Percentiles rank a stretch among this genome's conserved stretches.
Evolutionary conservation across 306 rosid species (phyloP).

Genomic region (Vigna radiata): DNA sequence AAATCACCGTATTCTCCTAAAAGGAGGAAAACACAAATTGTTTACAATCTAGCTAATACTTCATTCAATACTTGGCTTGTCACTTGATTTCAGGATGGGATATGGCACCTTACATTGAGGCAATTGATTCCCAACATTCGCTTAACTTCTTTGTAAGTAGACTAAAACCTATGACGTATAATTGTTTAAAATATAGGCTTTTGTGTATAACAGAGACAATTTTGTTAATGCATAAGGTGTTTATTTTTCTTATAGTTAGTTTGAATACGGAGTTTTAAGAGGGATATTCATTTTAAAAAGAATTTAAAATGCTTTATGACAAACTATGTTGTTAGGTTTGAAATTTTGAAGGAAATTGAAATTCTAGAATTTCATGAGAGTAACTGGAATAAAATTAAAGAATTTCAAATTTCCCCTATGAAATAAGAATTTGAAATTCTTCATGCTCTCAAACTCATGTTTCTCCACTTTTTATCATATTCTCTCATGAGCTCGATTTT

Average conservation of each 20-base stretch:
- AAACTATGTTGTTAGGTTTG: too few species aligned
- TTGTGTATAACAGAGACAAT: conserved; percentile 22
- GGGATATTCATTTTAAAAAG: too few species aligned
- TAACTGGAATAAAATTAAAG: too few species aligned
- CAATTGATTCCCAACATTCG: conserved; percentile 78
- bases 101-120: conserved; percentile 98
- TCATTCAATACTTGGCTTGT: conserved; percentile 36
- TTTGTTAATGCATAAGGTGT: conserved; percentile 13
- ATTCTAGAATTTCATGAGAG: too few species aligned
- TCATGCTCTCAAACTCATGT: too few species aligned
- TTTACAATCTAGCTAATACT: conserved; percentile 7
- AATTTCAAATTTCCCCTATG: too few species aligned
- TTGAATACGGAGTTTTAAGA: too few species aligned
- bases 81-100: conserved; percentile 84
- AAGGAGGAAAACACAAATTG: conserved; percentile 17
- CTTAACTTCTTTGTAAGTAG: conserved; percentile 70
- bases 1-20: background rate
- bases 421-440: too few species aligned
- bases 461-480: too few species aligned
- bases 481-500: too few species aligned
- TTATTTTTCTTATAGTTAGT: background rate
- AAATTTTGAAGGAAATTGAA: too few species aligned
- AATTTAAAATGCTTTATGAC: too few species aligned
- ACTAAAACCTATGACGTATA: conserved; percentile 26
- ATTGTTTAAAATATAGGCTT: conserved; percentile 38